Evolutionary conservation across 1,284 basidiomycete genomes (phyloP).

Genomic region (Sporisorium reilianum): DNA sequence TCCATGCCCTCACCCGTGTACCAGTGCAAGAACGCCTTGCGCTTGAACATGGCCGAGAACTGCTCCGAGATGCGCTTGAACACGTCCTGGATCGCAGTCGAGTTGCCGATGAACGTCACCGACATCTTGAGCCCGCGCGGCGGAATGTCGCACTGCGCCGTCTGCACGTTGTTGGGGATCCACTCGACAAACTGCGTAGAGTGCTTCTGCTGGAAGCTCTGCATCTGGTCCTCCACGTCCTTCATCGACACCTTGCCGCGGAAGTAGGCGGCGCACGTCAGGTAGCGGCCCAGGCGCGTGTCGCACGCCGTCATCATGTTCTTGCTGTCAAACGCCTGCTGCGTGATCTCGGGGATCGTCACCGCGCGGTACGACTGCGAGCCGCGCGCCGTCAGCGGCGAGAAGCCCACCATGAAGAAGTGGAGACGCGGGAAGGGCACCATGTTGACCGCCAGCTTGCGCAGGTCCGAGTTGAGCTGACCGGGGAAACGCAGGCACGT

Average conservation of each 20-base stretch:
- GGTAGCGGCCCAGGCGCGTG: conserved; percentile 73
- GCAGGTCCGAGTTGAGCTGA: conserved; percentile 91
- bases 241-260: conserved; percentile 62
- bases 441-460: conserved; percentile 93
- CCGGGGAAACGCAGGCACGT: conserved; percentile 93
- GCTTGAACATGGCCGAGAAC: conserved; percentile 69
- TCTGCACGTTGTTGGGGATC: conserved; percentile 69
- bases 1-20: conserved; percentile 70
- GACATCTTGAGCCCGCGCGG: conserved; percentile 68
- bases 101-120: conserved; percentile 70
- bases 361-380: conserved; percentile 73
- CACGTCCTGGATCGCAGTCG: conserved; percentile 68
- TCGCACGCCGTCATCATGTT: conserved; percentile 80
- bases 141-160: conserved; percentile 68
- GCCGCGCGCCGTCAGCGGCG: conserved; percentile 68
- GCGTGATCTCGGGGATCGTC: conserved; percentile 65
- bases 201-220: conserved; percentile 66
- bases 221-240: conserved; percentile 72
- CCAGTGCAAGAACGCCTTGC: conserved; percentile 70
- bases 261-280: conserved; percentile 70
- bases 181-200: conserved; percentile 68
- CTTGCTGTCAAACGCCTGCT: conserved; percentile 67
- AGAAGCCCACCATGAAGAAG: conserved; percentile 69
- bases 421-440: conserved; percentile 70
- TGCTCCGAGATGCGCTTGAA: conserved; percentile 69